Conservation (phyloP, 805 yeast genomes). For the Starmerella roubikii region DNA sequence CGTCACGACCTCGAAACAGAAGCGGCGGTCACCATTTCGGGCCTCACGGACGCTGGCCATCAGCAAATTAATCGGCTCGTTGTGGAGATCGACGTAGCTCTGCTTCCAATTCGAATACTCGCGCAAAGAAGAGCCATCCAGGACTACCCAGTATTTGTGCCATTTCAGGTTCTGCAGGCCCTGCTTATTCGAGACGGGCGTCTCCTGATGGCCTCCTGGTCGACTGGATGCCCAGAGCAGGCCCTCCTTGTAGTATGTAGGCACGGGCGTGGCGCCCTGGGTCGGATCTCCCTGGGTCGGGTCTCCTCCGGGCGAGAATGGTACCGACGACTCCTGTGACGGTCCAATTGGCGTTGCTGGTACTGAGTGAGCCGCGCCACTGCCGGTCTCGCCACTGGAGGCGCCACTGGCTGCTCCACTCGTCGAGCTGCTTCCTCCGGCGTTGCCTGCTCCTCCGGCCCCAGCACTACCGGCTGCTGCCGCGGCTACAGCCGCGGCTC, state of each 20-base stretch:
- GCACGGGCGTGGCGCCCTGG: background rate
- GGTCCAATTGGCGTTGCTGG: too few relatives aligned
- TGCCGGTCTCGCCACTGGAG: too few relatives aligned
- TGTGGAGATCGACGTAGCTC: slow-evolving; percentile 41
- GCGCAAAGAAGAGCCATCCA: slow-evolving; percentile 50
- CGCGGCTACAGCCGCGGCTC: too few relatives aligned
- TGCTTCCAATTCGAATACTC: slow-evolving; percentile 75
- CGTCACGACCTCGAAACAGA: slow-evolving; percentile 65
- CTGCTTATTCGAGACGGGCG: slow-evolving; percentile 10
- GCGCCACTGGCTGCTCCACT: background rate
- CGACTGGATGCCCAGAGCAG: slow-evolving; percentile 33
- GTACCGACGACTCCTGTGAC: slow-evolving; percentile 1
- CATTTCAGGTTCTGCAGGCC: slow-evolving; percentile 34
- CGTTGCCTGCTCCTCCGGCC: too few relatives aligned
- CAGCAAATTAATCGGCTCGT: slow-evolving; percentile 57
- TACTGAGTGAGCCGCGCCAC: background rate
- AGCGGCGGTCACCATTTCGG: slow-evolving; percentile 30
- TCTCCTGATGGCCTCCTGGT: slow-evolving; percentile 26
- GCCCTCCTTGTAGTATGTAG: slow-evolving; percentile 28
- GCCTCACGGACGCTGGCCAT: slow-evolving; percentile 46
- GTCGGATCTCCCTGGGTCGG: too few relatives aligned
- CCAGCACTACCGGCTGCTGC: too few relatives aligned
- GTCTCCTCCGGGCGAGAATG: background rate
- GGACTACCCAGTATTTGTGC: slow-evolving; percentile 82
- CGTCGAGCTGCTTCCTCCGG: background rate